These are phyloP conservation scores for Fusarium sp. DNA, from an alignment of 2,329 filamentous ascomycete genomes.

Conservation along the genomic window DNA sequence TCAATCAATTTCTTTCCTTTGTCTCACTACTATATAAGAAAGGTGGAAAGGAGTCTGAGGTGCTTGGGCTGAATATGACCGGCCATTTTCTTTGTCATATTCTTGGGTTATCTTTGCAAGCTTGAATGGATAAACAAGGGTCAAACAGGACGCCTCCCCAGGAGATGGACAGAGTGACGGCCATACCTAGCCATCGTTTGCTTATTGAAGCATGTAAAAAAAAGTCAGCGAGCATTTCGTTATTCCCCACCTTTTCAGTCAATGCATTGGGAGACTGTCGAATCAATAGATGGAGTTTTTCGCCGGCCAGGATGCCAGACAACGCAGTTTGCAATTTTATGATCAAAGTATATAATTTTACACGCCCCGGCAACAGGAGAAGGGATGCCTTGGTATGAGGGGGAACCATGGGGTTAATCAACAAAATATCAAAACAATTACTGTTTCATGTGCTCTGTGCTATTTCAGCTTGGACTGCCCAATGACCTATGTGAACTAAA, in stretches of 20 bases:
- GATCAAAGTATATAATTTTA: constrained; percentile 39
- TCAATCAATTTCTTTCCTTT: constrained; percentile 46
- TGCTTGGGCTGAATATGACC: constrained; percentile 39
- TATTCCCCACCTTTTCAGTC: constrained; percentile 15
- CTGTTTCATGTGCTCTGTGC: constrained; percentile 4
- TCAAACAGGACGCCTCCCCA: constrained; percentile 29
- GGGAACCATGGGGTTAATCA: constrained; percentile 22
- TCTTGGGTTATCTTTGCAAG: constrained; percentile 18
- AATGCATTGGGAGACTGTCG: constrained; percentile 22
- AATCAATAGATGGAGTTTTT: constrained; percentile 29
- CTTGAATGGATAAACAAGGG: constrained; percentile 29
- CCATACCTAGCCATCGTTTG: constrained; percentile 22
- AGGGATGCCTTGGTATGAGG: constrained; percentile 4
- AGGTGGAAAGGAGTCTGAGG: constrained; percentile 40
- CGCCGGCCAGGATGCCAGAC: constrained; percentile 34
- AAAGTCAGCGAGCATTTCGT: constrained; percentile 38
- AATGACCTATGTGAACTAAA: neutral
- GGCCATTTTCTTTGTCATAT: constrained; percentile 32
- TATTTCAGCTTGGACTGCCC: neutral
- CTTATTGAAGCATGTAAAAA: constrained; percentile 37
- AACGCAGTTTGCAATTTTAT: constrained; percentile 37
- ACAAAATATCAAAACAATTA: constrained; percentile 24
- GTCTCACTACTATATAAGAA: constrained; percentile 42
- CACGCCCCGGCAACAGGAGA: constrained; percentile 17
- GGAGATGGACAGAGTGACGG: constrained; percentile 9